Evolutionary conservation across 106 monocot species (phyloP).

Genomic region (Vanilla planifolia): DNA sequence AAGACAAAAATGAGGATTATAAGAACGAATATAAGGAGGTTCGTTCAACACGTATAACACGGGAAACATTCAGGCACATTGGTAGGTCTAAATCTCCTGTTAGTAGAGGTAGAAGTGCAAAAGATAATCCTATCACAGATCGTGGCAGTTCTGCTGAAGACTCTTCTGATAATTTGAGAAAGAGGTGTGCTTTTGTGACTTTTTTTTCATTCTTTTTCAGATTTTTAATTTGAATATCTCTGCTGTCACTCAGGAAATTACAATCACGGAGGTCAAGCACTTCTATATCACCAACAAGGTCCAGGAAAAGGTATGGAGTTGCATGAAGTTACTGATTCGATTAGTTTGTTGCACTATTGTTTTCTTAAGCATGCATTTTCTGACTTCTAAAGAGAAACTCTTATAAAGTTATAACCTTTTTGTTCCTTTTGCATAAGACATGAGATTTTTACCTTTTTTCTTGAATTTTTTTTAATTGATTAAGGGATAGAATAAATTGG

Average conservation of each 20-base stretch:
- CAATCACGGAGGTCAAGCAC: slow-evolving; percentile 31
- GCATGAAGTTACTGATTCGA: not conserved
- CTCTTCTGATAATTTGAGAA: slow-evolving; percentile 47
- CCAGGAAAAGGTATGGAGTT: slow-evolving; percentile 46
- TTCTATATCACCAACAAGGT: slow-evolving; percentile 54
- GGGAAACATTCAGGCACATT: slow-evolving; percentile 27
- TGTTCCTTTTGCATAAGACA: too few species aligned
- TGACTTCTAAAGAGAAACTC: not conserved
- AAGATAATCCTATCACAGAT: slow-evolving; percentile 25
- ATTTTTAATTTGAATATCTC: not conserved
- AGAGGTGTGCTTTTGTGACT: slow-evolving; percentile 22
- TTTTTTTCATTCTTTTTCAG: slow-evolving; percentile 2
- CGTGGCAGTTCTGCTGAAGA: slow-evolving; percentile 46
- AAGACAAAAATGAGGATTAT: slow-evolving; percentile 12
- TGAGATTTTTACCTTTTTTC: too few species aligned
- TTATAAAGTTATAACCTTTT: not conserved
- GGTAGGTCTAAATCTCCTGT: slow-evolving; percentile 51
- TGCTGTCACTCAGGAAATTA: slow-evolving; percentile 33
- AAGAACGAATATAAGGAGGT: slow-evolving; percentile 39
- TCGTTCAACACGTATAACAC: slow-evolving; percentile 11
- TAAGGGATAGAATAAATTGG: too few species aligned
- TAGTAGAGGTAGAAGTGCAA: slow-evolving; percentile 35
- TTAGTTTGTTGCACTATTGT: not conserved
- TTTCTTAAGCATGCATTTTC: slow-evolving; percentile 6
- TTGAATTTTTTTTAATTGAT: too few species aligned